phyloP scores from a whole-genome alignment of 345 rosid species.

The thale cress (Arabidopsis thaliana) region TAIR10.1 NC_003075.7:17620001-17620500 shows the following conservation, averaged over 20 bases:
- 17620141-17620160: constrained; percentile 52
- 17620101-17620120: constrained; percentile 72
- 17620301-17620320: constrained; percentile 81
- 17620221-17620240: constrained; percentile 38
- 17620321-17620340: constrained; percentile 76
- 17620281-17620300: constrained; percentile 71
- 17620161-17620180: constrained; percentile 45
- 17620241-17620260: constrained; percentile 43
- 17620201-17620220: constrained; percentile 43
- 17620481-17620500: constrained; percentile 70
- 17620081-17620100: constrained; percentile 91
- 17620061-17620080: constrained; percentile 90
- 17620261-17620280: constrained; percentile 40
- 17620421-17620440: constrained; percentile 46
- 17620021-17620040: constrained; percentile 95
- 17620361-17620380: constrained; percentile 44
- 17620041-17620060: constrained; percentile 76
- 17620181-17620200: constrained; percentile 35
- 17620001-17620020: constrained; percentile 83
- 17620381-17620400: constrained; percentile 61
- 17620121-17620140: constrained; percentile 57
- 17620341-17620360: constrained; percentile 78
- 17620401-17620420: constrained; percentile 75
- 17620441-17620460: constrained; percentile 35
- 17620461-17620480: constrained; percentile 46